Evolutionary conservation across 2,329 filamentous ascomycete species (phyloP), one percentile per base, ranked within the genome.

Genomic region (Coccinonectria pachysandricola): DNA sequence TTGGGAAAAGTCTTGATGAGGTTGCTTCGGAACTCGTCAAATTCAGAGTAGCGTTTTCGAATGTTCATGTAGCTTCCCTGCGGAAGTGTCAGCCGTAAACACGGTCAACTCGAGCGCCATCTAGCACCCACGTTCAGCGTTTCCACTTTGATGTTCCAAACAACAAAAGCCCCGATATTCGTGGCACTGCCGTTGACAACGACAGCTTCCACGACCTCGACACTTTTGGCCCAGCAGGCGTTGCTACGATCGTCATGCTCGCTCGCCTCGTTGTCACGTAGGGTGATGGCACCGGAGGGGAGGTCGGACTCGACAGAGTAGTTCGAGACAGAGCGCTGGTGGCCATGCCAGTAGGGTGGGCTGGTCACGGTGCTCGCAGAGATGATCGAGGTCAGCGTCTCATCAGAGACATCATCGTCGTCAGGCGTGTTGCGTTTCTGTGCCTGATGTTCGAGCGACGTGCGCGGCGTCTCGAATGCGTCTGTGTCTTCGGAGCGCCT

Each of bases 91-190:
- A 12, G 16, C 12, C 19, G 5, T 9, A 19, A 19, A 13, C 13
- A 8, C 9, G 15, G 8, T 23, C 8, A 13, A 25, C 15, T 13
- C 8, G 7, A 23, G 23, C 10, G 21, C 12, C 19, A 68, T 75
- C 52, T 51, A 21, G 15, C 15, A 40, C 43, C 27, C 23, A 87
- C 85, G 54, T 75, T 79, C 26, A 96, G 60, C 4, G 86, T 95
- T 52, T 91, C 77, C 22, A 98, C 83, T 24, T 69, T 75, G 46
- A 91, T 86, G 49, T 85, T 91, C 83, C 84, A 98, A 6, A 94
- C 86, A 2, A 95, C 84, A 59, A 96, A 98, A 2, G 87, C 82
- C n/a, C 88, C 88, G 15, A 75, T 65, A 39, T 64, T 71, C 9
- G 64, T 69, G 18, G 64, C 52, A 36, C 66, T 65, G 26, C 68